A percentile compares a stretch with the other conserved stretches of the same genome.
These are phyloP conservation scores for Diaporthe amygdali DNA, from an alignment of 2,329 filamentous ascomycete species.

Conservation along the genomic window DNA sequence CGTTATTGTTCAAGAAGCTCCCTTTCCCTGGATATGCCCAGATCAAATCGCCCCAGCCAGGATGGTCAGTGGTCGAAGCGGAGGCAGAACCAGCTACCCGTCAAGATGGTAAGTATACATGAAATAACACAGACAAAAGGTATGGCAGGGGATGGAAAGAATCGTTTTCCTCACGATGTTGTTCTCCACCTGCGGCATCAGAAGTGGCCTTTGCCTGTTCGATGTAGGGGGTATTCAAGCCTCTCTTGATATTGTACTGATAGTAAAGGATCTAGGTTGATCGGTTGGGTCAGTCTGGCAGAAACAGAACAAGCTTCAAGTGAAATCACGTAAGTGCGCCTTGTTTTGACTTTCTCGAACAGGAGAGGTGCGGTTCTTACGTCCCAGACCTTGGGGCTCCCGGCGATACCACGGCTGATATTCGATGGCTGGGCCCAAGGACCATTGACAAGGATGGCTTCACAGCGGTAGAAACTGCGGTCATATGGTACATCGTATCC, in stretches of 20 bases:
- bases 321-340: neutral
- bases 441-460: slow-evolving; percentile 44
- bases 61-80: slow-evolving; percentile 26
- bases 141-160: neutral
- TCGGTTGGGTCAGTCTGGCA: neutral
- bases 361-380: slow-evolving; percentile 16
- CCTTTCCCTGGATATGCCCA: slow-evolving; percentile 31
- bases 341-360: slow-evolving; percentile 16
- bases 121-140: neutral
- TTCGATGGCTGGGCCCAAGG: slow-evolving; percentile 40
- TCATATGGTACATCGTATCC: slow-evolving; percentile 40
- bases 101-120: neutral
- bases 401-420: slow-evolving; percentile 31
- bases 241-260: slow-evolving; percentile 37
- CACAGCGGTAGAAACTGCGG: slow-evolving; percentile 42
- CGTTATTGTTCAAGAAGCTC: slow-evolving; percentile 28
- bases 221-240: slow-evolving; percentile 27
- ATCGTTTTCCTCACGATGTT: neutral
- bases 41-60: slow-evolving; percentile 38
- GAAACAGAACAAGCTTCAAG: neutral
- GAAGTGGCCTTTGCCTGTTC: slow-evolving; percentile 25
- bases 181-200: neutral
- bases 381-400: slow-evolving; percentile 26
- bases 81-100: neutral
- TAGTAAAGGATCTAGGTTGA: slow-evolving; percentile 36